Evolutionary conservation across 1,139 yeast genomes (phyloP), one percentile per base, ranked within the genome.

Genomic region (Hemisphaericaspora xylofermentans): DNA sequence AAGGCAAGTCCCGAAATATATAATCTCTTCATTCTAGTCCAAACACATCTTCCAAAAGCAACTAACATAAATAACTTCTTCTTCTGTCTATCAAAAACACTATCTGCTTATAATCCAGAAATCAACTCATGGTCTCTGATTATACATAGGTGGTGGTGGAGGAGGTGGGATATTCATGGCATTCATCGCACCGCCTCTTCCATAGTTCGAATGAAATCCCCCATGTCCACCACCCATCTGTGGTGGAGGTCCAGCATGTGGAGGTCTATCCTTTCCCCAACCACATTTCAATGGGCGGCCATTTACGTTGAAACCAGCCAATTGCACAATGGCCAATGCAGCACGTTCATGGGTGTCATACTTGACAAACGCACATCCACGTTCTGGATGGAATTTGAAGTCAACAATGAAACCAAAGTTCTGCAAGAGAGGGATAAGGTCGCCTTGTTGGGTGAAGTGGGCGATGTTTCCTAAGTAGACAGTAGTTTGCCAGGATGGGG

Each of bases 261-360:
- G 72, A 26, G 75, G 69, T 53, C 80, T 70, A 51, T 77, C 84
- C 57, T 80, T 85, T 39, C 95, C 96, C 96, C 96, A 88, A 25
- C 95, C 94, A 54, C 91, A 82, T 58, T 83, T 84, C 57, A 88
- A 66, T 25, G 86, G 84, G 58, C 95, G 76, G 18, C 95, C 95
- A 58, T 84, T 82, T 48, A 88, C 67, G 43, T 75, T 75, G 53
- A 79, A 78, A n/a, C 95, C 95, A 16, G 82, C 76, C 47, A 88
- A 69, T 55, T 86, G 93, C 21, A 84, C 85, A 54, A 88, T 88
- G 40, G 95, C 95, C 60, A 86, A 69, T 1, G 96, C 95, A 4
- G 96, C 96, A 47, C 88, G 72, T 55, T 88, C 95, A 61, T 88
- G 96, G 35, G 86, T 75, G 54, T 86, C 95, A 57, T 83, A 88